phyloP scores from a whole-genome alignment of 2,329 filamentous ascomycete genomes.

The Neofusicoccum laricinum region DNA sequence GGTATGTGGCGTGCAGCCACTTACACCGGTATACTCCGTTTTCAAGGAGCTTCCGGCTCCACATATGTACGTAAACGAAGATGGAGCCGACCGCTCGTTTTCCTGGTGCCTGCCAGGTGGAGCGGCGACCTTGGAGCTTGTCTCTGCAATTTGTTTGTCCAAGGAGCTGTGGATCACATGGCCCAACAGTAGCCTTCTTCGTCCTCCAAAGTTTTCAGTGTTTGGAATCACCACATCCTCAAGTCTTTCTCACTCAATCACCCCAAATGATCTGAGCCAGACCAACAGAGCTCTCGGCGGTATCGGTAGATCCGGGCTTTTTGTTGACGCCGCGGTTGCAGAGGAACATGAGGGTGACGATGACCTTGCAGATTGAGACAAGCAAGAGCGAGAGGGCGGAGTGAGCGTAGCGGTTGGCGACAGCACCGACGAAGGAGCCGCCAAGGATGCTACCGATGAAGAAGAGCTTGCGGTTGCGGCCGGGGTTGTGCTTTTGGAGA shows the following conservation, averaged over 20 bases:
- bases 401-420: slow-evolving; percentile 17
- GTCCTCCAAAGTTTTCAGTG: too few relatives aligned
- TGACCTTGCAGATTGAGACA: slow-evolving; percentile 21
- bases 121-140: neutral
- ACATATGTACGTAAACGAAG: too few relatives aligned
- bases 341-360: slow-evolving; percentile 23
- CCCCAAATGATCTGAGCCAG: slow-evolving; percentile 9
- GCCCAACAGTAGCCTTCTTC: neutral
- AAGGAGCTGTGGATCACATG: neutral
- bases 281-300: slow-evolving; percentile 1
- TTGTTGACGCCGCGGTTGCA: slow-evolving; percentile 25
- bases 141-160: too few relatives aligned
- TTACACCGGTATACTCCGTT: too few relatives aligned
- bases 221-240: neutral
- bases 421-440: slow-evolving; percentile 26
- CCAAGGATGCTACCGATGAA: slow-evolving; percentile 23
- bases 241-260: neutral
- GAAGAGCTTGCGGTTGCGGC: slow-evolving; percentile 23
- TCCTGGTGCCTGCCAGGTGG: neutral
- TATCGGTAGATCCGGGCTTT: slow-evolving; percentile 13
- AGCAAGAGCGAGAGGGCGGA: slow-evolving; percentile 23
- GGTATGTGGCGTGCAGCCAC: too few relatives aligned
- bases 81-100: neutral
- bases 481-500: slow-evolving; percentile 21
- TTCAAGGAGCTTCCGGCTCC: too few relatives aligned